Evolutionary conservation across 495 filamentous ascomycete species (phyloP).

Genomic region (Ramalina intermedia): DNA sequence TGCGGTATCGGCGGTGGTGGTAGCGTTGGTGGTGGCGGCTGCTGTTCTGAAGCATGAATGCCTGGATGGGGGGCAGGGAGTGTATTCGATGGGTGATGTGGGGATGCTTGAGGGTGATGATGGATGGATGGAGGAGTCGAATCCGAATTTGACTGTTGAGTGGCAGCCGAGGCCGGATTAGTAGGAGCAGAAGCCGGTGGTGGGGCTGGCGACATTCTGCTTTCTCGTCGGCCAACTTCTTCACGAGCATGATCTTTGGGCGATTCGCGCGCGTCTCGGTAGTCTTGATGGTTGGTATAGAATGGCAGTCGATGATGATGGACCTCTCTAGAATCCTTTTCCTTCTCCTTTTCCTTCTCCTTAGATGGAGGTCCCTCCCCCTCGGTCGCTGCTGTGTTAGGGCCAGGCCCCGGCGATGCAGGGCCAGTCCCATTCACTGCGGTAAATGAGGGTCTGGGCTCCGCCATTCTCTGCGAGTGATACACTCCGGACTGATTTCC

Average conservation of each 20-base stretch:
- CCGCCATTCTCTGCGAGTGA: slow-evolving; percentile 27
- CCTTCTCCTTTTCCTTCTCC: background rate
- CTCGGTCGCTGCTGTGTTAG: background rate
- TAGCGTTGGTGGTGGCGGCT: background rate
- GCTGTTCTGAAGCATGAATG: slow-evolving; percentile 1
- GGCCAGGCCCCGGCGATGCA: slow-evolving; percentile 9
- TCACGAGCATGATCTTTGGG: slow-evolving; percentile 4
- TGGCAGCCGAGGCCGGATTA: slow-evolving; percentile 1
- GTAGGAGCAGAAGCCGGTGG: slow-evolving; percentile 2
- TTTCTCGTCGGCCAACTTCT: slow-evolving; percentile 10
- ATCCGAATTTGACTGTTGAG: slow-evolving; percentile 1
- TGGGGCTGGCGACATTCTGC: slow-evolving; percentile 9
- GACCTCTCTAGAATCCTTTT: slow-evolving; percentile 14
- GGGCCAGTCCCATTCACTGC: slow-evolving; percentile 37
- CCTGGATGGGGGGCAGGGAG: background rate
- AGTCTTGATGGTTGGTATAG: slow-evolving; percentile 13
- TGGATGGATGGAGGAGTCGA: slow-evolving; percentile 2
- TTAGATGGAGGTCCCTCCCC: slow-evolving; percentile 3
- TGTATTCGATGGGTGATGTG: slow-evolving; percentile 2
- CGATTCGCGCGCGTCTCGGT: slow-evolving; percentile 4
- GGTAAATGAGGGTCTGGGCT: slow-evolving; percentile 38
- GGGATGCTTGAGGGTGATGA: slow-evolving; percentile 3
- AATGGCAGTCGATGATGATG: no score
- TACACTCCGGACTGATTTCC: slow-evolving; percentile 25
- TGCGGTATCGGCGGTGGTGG: slow-evolving; percentile 3